phyloP scores from a whole-genome alignment of 2,329 filamentous ascomycete genomes.

The Fusarium sp. region DNA sequence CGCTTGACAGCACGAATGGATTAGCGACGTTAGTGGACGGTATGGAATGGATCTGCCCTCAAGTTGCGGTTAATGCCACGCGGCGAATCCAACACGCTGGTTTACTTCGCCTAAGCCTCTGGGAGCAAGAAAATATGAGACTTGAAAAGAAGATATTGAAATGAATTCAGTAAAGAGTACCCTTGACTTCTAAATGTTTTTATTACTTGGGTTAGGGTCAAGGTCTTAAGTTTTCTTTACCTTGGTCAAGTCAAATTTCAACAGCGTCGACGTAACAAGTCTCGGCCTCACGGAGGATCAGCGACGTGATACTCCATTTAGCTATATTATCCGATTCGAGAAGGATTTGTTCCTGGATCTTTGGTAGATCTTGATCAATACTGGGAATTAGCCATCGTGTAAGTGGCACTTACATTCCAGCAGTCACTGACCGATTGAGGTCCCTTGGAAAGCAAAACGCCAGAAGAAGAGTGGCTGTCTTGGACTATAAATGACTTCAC shows the following conservation, averaged over 20 bases:
- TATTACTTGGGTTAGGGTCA: no score
- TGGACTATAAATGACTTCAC: not conserved
- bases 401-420: not conserved
- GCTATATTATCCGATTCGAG: not conserved
- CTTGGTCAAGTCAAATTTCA: not conserved
- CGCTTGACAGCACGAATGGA: not conserved
- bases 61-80: not conserved
- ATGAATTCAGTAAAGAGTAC: no score
- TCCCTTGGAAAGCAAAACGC: not conserved
- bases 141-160: no score
- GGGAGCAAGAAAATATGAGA: no score
- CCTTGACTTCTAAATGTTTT: no score
- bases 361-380: not conserved
- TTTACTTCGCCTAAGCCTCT: no score
- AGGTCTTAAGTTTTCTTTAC: no score
- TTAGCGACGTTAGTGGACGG: not conserved
- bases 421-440: no score
- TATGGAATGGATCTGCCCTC: not conserved
- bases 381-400: not conserved
- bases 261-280: not conserved
- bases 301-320: not conserved
- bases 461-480: not conserved
- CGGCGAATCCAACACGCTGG: not conserved
- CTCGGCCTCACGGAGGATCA: no score
- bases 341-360: not conserved